Conservation (phyloP, 495 filamentous ascomycete genomes). For the Ramalina peruviana region DNA sequence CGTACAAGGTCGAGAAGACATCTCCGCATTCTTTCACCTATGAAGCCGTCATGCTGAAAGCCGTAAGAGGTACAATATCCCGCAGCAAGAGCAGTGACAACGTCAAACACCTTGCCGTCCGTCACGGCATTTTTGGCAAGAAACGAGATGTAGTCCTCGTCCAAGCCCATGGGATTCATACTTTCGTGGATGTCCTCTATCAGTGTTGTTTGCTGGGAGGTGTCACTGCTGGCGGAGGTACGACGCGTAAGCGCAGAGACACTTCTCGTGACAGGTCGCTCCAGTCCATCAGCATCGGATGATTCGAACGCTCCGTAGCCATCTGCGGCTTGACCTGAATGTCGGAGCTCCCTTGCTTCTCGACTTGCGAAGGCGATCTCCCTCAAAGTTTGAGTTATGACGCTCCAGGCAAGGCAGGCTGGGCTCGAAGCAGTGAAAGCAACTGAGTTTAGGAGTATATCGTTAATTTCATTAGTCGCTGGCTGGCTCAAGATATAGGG, state of each 20-base stretch:
- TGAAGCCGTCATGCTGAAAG: conserved; percentile 30
- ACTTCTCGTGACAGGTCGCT: conserved; percentile 8
- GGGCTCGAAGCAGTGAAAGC: conserved; percentile 43
- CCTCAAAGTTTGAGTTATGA: conserved; percentile 56
- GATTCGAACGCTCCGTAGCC: conserved; percentile 16
- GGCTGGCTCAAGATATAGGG: conserved; percentile 50
- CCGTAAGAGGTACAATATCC: conserved; percentile 30
- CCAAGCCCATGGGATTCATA: conserved; percentile 25
- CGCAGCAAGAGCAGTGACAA: conserved; percentile 42
- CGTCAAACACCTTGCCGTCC: conserved; percentile 43
- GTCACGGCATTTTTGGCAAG: conserved; percentile 40
- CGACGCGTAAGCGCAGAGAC: conserved; percentile 2
- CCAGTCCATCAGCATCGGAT: conserved; percentile 16
- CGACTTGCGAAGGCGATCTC: conserved; percentile 42
- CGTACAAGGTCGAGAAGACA: conserved; percentile 53
- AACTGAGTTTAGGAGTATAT: conserved; percentile 39
- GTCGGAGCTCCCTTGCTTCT: conserved; percentile 45
- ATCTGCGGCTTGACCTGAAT: conserved; percentile 47
- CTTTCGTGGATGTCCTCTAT: conserved; percentile 40
- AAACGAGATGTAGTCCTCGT: conserved; percentile 32
- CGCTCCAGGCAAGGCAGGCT: conserved; percentile 60
- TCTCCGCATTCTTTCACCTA: conserved; percentile 39
- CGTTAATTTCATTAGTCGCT: conserved; percentile 50
- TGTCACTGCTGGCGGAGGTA: conserved; percentile 17
- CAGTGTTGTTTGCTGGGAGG: conserved; percentile 30